Conservation (phyloP, 2,329 filamentous ascomycete genomes). For the Colletotrichum destructivum region DNA sequence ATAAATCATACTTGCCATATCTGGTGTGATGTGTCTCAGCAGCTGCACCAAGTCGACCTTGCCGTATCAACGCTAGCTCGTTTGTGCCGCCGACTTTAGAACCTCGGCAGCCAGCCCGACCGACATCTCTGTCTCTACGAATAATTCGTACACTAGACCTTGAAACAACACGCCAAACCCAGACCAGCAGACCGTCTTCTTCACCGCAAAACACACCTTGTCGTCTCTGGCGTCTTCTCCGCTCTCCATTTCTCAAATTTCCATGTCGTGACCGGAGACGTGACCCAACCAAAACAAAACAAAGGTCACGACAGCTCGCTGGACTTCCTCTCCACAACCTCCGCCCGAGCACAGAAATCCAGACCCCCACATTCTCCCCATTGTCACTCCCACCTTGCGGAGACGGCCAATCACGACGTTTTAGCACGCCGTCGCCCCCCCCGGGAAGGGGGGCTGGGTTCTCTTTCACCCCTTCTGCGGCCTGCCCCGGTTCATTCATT, state of each 20-base stretch:
- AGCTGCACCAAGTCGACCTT: constrained; percentile 24
- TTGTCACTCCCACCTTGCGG: constrained; percentile 29
- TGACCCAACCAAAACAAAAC: constrained; percentile 9
- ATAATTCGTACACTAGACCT: background rate
- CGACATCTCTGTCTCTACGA: background rate
- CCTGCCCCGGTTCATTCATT: constrained; percentile 11
- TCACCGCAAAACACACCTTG: constrained; percentile 39
- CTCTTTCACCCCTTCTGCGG: background rate
- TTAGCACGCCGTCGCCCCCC: constrained; percentile 22
- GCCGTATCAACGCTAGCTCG: constrained; percentile 29
- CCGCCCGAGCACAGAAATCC: constrained; percentile 25
- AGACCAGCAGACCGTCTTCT: constrained; percentile 30
- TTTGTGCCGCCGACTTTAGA: constrained; percentile 10
- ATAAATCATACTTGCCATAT: background rate
- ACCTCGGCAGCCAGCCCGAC: constrained; percentile 13
- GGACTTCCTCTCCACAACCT: constrained; percentile 23
- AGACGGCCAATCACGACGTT: constrained; percentile 32
- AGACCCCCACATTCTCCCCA: constrained; percentile 17
- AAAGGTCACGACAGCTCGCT: background rate
- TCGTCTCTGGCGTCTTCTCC: constrained; percentile 22
- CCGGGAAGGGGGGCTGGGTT: constrained; percentile 10
- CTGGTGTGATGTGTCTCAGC: constrained; percentile 14
- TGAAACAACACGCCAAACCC: constrained; percentile 9
- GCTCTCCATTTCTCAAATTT: constrained; percentile 11
- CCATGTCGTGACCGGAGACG: constrained; percentile 14